Percentiles rank a stretch among this genome's conserved stretches.
phyloP scores from a whole-genome alignment of 257 asterid genomes.

The Solanum neorickii region DNA sequence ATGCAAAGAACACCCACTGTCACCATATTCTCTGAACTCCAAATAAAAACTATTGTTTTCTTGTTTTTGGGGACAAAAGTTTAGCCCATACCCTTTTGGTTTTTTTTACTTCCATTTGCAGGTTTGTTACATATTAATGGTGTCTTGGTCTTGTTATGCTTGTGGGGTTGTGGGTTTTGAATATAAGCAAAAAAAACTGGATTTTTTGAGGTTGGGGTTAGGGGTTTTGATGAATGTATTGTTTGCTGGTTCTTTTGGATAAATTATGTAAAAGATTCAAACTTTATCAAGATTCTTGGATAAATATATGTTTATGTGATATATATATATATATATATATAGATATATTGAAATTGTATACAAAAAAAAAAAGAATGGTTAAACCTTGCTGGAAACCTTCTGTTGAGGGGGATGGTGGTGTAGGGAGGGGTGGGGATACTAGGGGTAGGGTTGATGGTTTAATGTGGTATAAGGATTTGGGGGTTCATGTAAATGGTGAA shows the following conservation, averaged over 20 bases:
- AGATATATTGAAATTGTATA: neutral
- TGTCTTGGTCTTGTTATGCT: constrained; percentile 59
- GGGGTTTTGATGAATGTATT: constrained; percentile 17
- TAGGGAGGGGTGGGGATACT: constrained; percentile 30
- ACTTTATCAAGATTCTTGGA: constrained; percentile 1
- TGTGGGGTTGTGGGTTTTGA: constrained; percentile 50
- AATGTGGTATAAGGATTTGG: constrained; percentile 83
- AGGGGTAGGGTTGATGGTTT: constrained; percentile 65
- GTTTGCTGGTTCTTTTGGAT: constrained; percentile 57
- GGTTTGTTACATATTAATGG: constrained; percentile 46
- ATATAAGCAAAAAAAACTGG: constrained; percentile 23
- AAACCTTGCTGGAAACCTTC: constrained; percentile 77
- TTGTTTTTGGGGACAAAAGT: constrained; percentile 24
- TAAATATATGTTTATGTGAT: neutral
- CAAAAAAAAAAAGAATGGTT: constrained; percentile 32
- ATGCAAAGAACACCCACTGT: constrained; percentile 22
- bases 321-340: neutral
- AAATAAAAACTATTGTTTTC: constrained; percentile 31
- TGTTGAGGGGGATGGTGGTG: constrained; percentile 54
- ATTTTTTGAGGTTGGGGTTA: constrained; percentile 25
- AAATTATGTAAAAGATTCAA: neutral
- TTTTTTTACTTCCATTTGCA: neutral
- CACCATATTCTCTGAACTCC: constrained; percentile 67
- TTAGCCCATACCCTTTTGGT: constrained; percentile 74
- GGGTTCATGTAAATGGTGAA: constrained; percentile 64